Evolutionary conservation across 148 eudicot genomes (phyloP).

Genomic region (Dysphania ambrosioides): DNA sequence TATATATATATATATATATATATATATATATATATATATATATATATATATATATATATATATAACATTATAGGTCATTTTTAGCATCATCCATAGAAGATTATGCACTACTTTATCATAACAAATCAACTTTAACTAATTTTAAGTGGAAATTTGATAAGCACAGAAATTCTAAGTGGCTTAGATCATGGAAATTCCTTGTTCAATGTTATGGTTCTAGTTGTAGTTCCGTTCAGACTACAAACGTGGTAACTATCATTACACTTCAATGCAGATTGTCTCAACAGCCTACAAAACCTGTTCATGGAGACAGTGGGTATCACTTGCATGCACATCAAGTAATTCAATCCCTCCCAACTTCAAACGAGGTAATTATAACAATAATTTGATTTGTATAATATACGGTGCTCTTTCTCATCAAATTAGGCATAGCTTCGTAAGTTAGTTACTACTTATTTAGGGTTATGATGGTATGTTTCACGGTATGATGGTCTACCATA

Average conservation of each 20-base stretch:
- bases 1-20: no score
- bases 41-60: no score
- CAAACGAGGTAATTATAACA: conserved; percentile 52
- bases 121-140: neutral
- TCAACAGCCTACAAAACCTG: conserved; percentile 75
- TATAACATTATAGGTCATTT: neutral
- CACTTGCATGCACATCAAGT: conserved; percentile 86
- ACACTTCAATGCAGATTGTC: conserved; percentile 55
- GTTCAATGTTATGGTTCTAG: neutral
- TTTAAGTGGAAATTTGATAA: neutral
- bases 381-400: neutral
- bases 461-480: neutral
- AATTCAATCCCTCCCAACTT: conserved; percentile 60
- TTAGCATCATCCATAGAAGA: neutral
- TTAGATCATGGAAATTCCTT: neutral
- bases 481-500: no score
- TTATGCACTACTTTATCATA: no score
- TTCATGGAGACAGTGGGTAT: conserved; percentile 97
- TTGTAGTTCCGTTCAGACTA: neutral
- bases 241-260: no score
- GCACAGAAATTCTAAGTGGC: no score
- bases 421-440: no score
- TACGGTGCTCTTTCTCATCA: neutral
- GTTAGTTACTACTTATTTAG: neutral
- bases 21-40: no score